Conservation (phyloP, 2,329 filamentous ascomycete genomes). For the Pseudogymnoascus sp. region DNA sequence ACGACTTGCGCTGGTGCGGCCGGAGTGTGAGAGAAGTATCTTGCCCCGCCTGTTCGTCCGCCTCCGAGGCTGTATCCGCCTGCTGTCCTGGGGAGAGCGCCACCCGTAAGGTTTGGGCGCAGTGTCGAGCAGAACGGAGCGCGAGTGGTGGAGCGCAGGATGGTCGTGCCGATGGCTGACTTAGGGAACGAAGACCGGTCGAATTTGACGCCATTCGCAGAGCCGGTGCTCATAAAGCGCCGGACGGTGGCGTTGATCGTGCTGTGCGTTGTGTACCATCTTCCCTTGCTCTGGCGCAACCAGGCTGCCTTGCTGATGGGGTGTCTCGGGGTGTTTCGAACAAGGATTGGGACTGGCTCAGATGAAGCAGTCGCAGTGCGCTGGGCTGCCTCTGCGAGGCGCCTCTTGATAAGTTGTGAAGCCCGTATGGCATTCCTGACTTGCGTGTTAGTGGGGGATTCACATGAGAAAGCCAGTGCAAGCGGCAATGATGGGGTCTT, state of each 20-base stretch:
- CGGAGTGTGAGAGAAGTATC: conserved; percentile 87
- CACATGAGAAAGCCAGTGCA: not conserved
- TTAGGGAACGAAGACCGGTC: conserved; percentile 47
- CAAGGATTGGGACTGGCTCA: conserved; percentile 53
- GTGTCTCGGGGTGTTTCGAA: conserved; percentile 48
- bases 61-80: conserved; percentile 80
- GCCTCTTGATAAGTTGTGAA: conserved; percentile 37
- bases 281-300: conserved; percentile 56
- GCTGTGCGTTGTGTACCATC: conserved; percentile 53
- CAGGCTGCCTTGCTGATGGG: conserved; percentile 50
- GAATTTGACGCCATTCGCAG: conserved; percentile 34
- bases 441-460: conserved; percentile 14
- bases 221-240: conserved; percentile 29
- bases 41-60: conserved; percentile 60
- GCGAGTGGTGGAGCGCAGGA: conserved; percentile 60
- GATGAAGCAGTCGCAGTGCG: conserved; percentile 33
- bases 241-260: conserved; percentile 45
- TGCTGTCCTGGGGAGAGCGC: conserved; percentile 73
- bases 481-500: conserved; percentile 15
- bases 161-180: conserved; percentile 47
- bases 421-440: conserved; percentile 40
- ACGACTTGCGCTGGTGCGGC: conserved; percentile 83
- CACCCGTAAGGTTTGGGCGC: conserved; percentile 85
- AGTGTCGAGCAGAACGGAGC: conserved; percentile 84
- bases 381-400: conserved; percentile 33